Evolutionary conservation across 257 asterid genomes (phyloP), one percentile per base, ranked within the genome.

Genomic region (Prunella vulgaris): DNA sequence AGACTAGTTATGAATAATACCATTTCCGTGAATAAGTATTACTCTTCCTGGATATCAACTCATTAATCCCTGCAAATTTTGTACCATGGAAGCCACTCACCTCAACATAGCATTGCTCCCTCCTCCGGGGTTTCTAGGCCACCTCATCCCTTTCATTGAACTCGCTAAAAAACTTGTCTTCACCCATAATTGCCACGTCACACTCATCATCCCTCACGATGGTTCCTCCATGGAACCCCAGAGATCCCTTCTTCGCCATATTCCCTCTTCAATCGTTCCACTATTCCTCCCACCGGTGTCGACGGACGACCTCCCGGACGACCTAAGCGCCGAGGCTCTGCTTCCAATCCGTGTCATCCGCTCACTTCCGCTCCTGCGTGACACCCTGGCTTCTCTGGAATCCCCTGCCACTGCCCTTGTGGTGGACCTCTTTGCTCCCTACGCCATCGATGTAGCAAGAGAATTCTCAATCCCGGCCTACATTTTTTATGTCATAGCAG

Each of bases 81-180:
- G 2, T 3, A 35, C 66, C 74, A 73, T 73, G 78, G 73, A 56
- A 28, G 58, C 51, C n/a, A 54, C 40, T 35, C 3, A 28, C 0
- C 73, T 18, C 59, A 27, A 81, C 71, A 37, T 75, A 59, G 81
- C 63, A 10, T 20, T 81, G 28, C 22, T 75, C 15, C 81, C 86
- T 12, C 54, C 79, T 27, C 83, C 83, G 4, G 70, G 73, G 2
- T 54, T 75, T 20, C 1, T 68, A 37, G 77, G 81, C 15, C 86
- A 78, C 46, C 67, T 78, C 2, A 78, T 81, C 21, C 78, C 86
- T 0, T 49, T 81, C 59, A 62, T 57, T 4, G 78, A 78, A 40
- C 74, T 81, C 40, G 33, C 33, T 3, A 28, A 28, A 28, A 28
- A 1, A 28, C 33, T 28, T 28, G 33, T 28, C 3, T 3, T 4